phyloP scores from a whole-genome alignment of 495 filamentous ascomycete genomes.

The Xylaria palmicola region DNA sequence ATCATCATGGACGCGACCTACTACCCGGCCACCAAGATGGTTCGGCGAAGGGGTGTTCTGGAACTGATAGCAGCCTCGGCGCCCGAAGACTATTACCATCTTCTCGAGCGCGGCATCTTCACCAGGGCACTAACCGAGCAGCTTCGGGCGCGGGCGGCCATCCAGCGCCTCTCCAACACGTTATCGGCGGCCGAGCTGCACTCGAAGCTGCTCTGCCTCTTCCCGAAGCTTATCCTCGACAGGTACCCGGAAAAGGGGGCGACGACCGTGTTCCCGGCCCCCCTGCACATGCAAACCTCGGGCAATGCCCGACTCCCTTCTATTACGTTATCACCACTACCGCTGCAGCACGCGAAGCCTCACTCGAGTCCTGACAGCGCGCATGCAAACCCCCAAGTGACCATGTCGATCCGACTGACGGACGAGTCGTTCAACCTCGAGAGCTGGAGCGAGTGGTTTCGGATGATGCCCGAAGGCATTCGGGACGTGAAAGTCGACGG shows the following conservation, averaged over 20 bases:
- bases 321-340: constrained; percentile 41
- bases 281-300: constrained; percentile 47
- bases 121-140: constrained; percentile 44
- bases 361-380: constrained; percentile 25
- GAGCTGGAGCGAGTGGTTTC: constrained; percentile 49
- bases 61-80: constrained; percentile 49
- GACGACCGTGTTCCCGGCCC: constrained; percentile 42
- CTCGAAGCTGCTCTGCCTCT: constrained; percentile 41
- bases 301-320: constrained; percentile 45
- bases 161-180: constrained; percentile 34
- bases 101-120: constrained; percentile 43
- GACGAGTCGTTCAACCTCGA: constrained; percentile 42
- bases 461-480: constrained; percentile 51
- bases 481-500: constrained; percentile 47
- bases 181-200: constrained; percentile 50
- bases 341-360: constrained; percentile 35
- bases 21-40: constrained; percentile 43
- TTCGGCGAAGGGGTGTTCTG: constrained; percentile 42
- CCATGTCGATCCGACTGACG: constrained; percentile 43
- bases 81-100: constrained; percentile 42
- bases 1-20: constrained; percentile 53
- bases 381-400: constrained; percentile 35
- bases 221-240: constrained; percentile 45
- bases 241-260: constrained; percentile 39
- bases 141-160: constrained; percentile 39